Evolutionary conservation across 371 early-diverging fungal genomes (phyloP), one percentile per base, ranked within the genome.

Genomic region (Apophysomyces variabilis): DNA sequence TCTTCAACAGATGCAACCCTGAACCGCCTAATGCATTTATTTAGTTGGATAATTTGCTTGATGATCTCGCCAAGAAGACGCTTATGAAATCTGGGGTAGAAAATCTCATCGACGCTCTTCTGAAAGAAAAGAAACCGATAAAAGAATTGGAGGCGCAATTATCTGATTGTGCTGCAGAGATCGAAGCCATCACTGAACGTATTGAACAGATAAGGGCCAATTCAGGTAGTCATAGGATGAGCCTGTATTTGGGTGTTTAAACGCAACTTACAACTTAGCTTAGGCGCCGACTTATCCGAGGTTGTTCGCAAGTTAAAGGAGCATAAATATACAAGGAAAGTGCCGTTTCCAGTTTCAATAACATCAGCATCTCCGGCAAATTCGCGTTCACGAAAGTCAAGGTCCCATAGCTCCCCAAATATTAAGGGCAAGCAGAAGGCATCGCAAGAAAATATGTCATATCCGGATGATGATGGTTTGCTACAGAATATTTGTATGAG

Each of bases 101-200:
- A 45, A 78, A 75, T 38, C 77, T 83, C 79, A 68, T 83, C 21
- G 77, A 83, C 50, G 81, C 75, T 6, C 79, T 75, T 44, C 58
- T 77, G 26, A 75, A 78, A 32, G 76, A 74, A 44, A 79, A 74
- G 58, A 83, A 80, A 60, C 73, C 81, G n/a, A 77, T 81, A 43
- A 84, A 83, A 43, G 65, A 45, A 60, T 71, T 87, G 41, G 86
- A 85, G 69, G 63, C 71, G 5, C 77, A 86, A 66, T 64, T 87
- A 38, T 80, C 79, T 60, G 69, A 39, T 5, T 82, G 73, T 21
- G 76, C 75, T 60, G 60, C 61, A 18, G 73, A 79, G 44, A 87
- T 87, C 47, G 78, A 78, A 26, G 58, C 73, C 14, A 77, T 79
- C 16, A 80, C 70, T 6, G 76, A 85, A 60, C 72, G 74, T 39